Conservation (phyloP, 2,329 filamentous ascomycete species). For the Aschersonia sp. region DNA sequence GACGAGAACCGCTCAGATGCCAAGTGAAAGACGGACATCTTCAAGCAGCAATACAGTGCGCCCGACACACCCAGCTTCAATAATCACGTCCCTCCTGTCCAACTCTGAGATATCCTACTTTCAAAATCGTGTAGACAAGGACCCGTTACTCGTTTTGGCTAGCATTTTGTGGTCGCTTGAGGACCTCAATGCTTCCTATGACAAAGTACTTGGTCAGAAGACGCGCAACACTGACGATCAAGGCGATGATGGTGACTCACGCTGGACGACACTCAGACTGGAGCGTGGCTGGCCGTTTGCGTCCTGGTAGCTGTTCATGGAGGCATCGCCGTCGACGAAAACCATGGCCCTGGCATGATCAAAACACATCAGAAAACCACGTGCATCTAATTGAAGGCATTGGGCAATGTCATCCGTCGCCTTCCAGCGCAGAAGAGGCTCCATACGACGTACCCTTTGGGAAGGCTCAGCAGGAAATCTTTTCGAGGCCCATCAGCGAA, state of each 20-base stretch:
- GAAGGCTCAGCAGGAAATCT: conserved; percentile 57
- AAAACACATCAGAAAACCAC: neutral
- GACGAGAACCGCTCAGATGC: conserved; percentile 6
- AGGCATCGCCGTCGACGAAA: conserved; percentile 71
- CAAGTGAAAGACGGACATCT: too few species aligned
- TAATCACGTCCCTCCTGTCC: too few species aligned
- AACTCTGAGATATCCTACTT: too few species aligned
- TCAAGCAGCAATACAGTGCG: too few species aligned
- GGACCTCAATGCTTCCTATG: conserved; percentile 29
- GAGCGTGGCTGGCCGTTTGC: conserved; percentile 53
- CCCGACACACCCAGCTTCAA: too few species aligned
- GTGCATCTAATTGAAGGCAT: neutral
- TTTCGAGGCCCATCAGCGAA: conserved; percentile 59
- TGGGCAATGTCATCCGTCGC: neutral
- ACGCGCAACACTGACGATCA: neutral
- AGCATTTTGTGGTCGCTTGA: conserved; percentile 23
- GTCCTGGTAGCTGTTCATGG: conserved; percentile 52
- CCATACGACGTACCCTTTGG: conserved; percentile 61
- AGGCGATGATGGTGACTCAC: conserved; percentile 36
- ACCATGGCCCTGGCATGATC: conserved; percentile 50
- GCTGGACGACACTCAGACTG: conserved; percentile 59
- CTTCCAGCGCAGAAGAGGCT: neutral
- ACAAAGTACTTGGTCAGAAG: neutral
- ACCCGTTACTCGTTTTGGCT: conserved; percentile 10
- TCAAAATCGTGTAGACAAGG: neutral